Evolutionary conservation across 169 alveolate species (phyloP).

Genomic region (Plasmodium vinckei): DNA sequence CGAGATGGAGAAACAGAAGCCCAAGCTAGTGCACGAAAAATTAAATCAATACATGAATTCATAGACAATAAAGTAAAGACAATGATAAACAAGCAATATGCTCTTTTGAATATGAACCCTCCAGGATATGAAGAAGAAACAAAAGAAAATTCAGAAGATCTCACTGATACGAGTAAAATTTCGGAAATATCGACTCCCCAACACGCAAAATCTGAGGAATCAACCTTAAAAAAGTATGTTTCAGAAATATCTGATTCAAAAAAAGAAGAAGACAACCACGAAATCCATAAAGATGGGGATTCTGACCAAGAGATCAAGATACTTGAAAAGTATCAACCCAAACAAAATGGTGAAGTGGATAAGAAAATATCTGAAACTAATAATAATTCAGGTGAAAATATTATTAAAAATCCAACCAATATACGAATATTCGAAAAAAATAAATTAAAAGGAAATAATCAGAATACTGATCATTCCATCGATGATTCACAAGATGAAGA

Average conservation of each 20-base stretch:
- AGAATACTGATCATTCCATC: background rate
- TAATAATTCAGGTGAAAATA: background rate
- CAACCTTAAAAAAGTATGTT: too few relatives aligned
- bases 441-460: background rate
- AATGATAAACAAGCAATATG: conserved; percentile 14
- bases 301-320: too few relatives aligned
- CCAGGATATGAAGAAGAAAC: background rate
- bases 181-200: too few relatives aligned
- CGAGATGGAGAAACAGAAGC: conserved; percentile 20
- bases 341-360: too few relatives aligned
- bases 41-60: background rate
- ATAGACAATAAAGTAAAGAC: conserved; percentile 1
- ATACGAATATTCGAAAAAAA: background rate
- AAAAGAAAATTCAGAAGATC: background rate
- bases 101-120: background rate
- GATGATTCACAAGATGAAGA: background rate
- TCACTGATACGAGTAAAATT: background rate
- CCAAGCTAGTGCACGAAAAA: conserved; percentile 15
- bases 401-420: background rate
- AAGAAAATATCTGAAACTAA: too few relatives aligned
- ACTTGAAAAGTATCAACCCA: too few relatives aligned
- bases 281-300: too few relatives aligned
- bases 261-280: too few relatives aligned
- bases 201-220: too few relatives aligned
- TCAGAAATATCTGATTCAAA: too few relatives aligned